Conservation (phyloP, 257 asterid genomes). For the Asclepias syriaca region DNA sequence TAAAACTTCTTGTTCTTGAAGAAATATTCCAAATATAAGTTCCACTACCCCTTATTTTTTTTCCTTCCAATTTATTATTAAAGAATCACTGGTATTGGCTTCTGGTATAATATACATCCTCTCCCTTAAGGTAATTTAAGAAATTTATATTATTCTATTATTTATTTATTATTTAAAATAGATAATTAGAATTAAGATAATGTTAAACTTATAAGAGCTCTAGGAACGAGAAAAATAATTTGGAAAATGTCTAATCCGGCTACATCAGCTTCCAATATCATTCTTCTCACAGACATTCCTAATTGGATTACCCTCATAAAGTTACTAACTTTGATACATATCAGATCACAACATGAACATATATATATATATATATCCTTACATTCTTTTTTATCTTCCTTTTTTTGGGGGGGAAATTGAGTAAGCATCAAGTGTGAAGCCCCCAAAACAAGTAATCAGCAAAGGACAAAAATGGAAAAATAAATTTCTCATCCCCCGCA, state of each 20-base stretch:
- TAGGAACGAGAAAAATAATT: no score
- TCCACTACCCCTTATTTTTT: neutral
- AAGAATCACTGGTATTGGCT: neutral
- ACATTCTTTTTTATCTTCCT: neutral
- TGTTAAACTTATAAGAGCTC: no score
- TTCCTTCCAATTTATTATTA: no score
- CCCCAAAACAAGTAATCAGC: no score
- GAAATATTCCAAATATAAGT: neutral
- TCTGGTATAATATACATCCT: no score
- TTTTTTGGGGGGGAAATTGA: neutral
- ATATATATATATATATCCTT: neutral
- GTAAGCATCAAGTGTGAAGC: neutral
- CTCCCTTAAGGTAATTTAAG: no score
- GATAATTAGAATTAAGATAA: no score
- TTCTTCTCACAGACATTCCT: neutral
- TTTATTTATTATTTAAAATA: no score
- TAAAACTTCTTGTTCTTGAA: neutral
- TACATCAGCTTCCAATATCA: neutral
- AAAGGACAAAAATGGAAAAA: neutral
- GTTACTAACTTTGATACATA: neutral
- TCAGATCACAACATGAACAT: neutral
- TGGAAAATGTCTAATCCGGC: no score
- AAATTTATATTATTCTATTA: no score
- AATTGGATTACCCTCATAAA: neutral
- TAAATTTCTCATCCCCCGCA: no score